phyloP scores from a whole-genome alignment of 2,329 filamentous ascomycete genomes.

The Exophiala dermatitidis region DNA sequence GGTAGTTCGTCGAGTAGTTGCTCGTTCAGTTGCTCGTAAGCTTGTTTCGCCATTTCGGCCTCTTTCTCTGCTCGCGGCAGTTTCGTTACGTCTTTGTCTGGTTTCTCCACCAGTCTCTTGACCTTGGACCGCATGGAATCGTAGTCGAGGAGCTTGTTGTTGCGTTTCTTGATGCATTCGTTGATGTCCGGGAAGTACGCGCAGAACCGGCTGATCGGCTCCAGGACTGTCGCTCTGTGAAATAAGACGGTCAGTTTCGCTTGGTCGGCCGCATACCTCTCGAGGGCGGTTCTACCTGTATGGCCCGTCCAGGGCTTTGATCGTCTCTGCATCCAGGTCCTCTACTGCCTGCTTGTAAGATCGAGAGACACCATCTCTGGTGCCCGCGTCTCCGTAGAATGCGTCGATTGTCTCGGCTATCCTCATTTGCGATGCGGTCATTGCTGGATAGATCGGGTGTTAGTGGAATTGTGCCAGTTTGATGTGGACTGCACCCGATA shows the following conservation, averaged over 20 bases:
- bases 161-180: constrained; percentile 98
- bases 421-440: constrained; percentile 98
- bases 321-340: constrained; percentile 94
- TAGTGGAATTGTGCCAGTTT: not conserved
- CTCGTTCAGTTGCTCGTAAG: constrained; percentile 95
- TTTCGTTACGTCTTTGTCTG: constrained; percentile 96
- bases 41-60: constrained; percentile 82
- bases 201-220: constrained; percentile 93
- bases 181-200: constrained; percentile 99
- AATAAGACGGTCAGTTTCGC: constrained; percentile 1
- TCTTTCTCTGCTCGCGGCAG: constrained; percentile 94
- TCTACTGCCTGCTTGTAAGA: constrained; percentile 98
- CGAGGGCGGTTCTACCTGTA: constrained; percentile 56
- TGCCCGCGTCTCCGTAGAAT: constrained; percentile 94
- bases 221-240: constrained; percentile 74
- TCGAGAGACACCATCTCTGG: constrained; percentile 86
- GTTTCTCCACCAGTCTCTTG: constrained; percentile 95
- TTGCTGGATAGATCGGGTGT: constrained; percentile 52
- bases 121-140: constrained; percentile 92
- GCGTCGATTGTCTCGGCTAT: constrained; percentile 99
- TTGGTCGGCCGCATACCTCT: not conserved
- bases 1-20: constrained; percentile 89
- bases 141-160: constrained; percentile 97
- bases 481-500: not conserved
- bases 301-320: constrained; percentile 94